Percentiles rank a stretch among this genome's conserved stretches.
Conservation (phyloP, 352 stramenopile species). For the Pythium sp. region DNA sequence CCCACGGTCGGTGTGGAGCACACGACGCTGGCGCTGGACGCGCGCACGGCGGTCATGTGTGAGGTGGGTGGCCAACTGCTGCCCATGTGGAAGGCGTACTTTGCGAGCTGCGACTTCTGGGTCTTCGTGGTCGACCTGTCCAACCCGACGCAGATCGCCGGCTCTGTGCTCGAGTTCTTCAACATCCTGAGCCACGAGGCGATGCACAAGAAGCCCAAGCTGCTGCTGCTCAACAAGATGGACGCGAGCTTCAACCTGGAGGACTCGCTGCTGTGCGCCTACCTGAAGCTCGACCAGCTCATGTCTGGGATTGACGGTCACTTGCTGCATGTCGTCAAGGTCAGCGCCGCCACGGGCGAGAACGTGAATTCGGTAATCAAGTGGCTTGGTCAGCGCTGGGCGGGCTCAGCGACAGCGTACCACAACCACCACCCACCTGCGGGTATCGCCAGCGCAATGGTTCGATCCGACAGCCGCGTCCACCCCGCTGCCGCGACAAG, state of each 20-base stretch:
- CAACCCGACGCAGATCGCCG: slow-evolving; percentile 45
- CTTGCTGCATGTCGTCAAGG: slow-evolving; percentile 50
- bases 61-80: slow-evolving; percentile 67
- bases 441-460: not conserved
- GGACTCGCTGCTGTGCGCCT: slow-evolving; percentile 44
- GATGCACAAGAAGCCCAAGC: slow-evolving; percentile 59
- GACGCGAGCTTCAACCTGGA: slow-evolving; percentile 48
- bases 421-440: not conserved
- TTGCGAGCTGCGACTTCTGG: slow-evolving; percentile 60
- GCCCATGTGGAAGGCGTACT: slow-evolving; percentile 75
- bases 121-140: slow-evolving; percentile 68
- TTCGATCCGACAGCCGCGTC: slow-evolving; percentile 16
- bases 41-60: slow-evolving; percentile 39
- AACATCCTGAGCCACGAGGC: slow-evolving; percentile 46
- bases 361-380: slow-evolving; percentile 57
- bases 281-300: slow-evolving; percentile 55
- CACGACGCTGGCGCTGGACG: slow-evolving; percentile 42
- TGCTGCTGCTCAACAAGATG: slow-evolving; percentile 72
- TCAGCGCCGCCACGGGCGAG: slow-evolving; percentile 55
- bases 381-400: slow-evolving; percentile 40
- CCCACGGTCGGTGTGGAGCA: slow-evolving; percentile 67
- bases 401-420: not conserved
- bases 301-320: slow-evolving; percentile 28
- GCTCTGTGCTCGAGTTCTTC: slow-evolving; percentile 60
- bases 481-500: slow-evolving; percentile 21